A percentile compares a stretch with the other conserved stretches of the same genome.
Conservation (phyloP, 495 filamentous ascomycete genomes). For the Neurospora sp. region DNA sequence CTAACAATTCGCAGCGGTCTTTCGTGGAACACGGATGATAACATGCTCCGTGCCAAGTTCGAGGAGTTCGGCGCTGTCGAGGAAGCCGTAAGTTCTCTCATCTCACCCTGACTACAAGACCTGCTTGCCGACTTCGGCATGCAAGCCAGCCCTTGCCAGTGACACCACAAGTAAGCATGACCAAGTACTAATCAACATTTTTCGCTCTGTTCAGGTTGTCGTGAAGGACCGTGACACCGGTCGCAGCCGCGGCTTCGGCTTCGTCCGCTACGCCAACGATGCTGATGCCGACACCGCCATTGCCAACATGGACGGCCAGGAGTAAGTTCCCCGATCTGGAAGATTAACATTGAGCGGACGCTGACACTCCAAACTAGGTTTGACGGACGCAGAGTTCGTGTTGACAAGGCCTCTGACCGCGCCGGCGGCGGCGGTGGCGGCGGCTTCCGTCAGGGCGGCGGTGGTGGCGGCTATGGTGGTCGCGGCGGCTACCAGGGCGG, state of each 20-base stretch:
- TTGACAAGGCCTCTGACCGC: conserved; percentile 87
- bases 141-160: neutral
- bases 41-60: conserved; percentile 72
- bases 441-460: conserved; percentile 2
- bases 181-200: conserved; percentile 4
- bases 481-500: neutral
- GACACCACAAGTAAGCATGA: neutral
- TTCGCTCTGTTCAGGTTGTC: conserved; percentile 56
- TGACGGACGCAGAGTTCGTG: conserved; percentile 89
- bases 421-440: conserved; percentile 41
- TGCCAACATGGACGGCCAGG: conserved; percentile 78
- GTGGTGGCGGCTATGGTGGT: neutral
- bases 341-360: conserved; percentile 1
- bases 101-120: neutral
- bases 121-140: neutral
- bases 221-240: conserved; percentile 96
- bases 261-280: conserved; percentile 78
- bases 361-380: conserved; percentile 50
- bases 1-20: conserved; percentile 56
- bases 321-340: conserved; percentile 48
- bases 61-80: conserved; percentile 80
- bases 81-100: conserved; percentile 69
- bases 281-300: conserved; percentile 79
- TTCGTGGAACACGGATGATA: conserved; percentile 93
- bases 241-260: conserved; percentile 94